Evolutionary conservation across 257 asterid species (phyloP).

Genomic region (Lycium barbarum): DNA sequence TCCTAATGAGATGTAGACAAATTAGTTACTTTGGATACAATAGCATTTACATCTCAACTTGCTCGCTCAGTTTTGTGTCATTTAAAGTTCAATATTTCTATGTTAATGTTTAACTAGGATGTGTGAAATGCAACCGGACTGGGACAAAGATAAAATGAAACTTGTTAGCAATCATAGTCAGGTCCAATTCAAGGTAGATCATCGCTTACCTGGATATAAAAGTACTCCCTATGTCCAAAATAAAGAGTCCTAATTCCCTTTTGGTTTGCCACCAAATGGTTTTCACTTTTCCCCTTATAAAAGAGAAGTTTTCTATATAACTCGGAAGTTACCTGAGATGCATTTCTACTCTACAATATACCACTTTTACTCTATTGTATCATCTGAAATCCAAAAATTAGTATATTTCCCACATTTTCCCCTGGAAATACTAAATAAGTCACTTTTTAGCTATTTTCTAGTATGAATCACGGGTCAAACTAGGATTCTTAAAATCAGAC

Average conservation of each 20-base stretch:
- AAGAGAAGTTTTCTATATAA: not conserved
- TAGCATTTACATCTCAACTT: constrained; percentile 22
- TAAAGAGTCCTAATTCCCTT: not conserved
- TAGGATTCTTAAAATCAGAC: not conserved
- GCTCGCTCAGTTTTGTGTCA: not conserved
- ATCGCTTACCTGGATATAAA: not conserved
- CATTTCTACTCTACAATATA: not conserved
- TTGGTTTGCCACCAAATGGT: not conserved
- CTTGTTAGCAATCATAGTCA: constrained; percentile 6
- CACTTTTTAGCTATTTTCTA: not conserved
- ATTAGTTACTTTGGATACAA: not conserved
- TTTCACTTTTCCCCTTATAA: not conserved
- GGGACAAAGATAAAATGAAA: not conserved
- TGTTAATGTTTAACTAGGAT: not conserved
- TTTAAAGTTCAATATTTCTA: not conserved
- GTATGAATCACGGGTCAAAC: not conserved
- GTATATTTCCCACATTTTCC: not conserved
- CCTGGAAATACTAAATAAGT: not conserved
- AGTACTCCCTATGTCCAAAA: not conserved
- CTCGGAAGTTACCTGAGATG: not conserved
- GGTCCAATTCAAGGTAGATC: not conserved
- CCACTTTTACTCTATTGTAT: not conserved
- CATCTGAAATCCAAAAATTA: not conserved
- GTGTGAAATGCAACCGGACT: not conserved
- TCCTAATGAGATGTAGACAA: not conserved